phyloP scores from a whole-genome alignment of 345 rosid genomes.

The Eucalyptus virginea region DNA sequence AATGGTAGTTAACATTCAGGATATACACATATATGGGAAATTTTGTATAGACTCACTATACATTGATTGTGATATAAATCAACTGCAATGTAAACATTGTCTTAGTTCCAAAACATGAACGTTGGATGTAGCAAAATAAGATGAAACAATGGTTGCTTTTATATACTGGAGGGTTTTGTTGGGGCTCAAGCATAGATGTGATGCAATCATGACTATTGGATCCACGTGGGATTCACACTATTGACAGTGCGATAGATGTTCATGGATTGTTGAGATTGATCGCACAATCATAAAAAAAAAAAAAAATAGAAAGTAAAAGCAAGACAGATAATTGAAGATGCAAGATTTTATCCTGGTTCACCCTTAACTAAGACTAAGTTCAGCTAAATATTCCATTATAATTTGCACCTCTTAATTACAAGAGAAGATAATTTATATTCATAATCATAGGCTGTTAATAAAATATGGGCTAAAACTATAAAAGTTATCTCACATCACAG shows the following conservation, averaged over 20 bases:
- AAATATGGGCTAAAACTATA: too few relatives aligned
- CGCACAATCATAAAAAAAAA: too few relatives aligned
- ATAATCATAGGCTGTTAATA: rapidly evolving
- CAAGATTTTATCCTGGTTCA: too few relatives aligned
- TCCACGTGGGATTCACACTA: not conserved
- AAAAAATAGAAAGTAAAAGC: too few relatives aligned
- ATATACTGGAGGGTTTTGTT: too few relatives aligned
- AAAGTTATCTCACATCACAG: too few relatives aligned
- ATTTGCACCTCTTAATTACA: too few relatives aligned
- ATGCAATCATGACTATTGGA: not conserved
- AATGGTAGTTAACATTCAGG: not conserved
- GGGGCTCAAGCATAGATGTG: rapidly evolving
- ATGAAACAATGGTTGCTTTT: not conserved
- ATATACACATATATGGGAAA: not conserved
- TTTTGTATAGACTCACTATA: too few relatives aligned
- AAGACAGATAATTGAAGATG: rapidly evolving
- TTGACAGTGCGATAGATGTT: rapidly evolving
- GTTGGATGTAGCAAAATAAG: not conserved
- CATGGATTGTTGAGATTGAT: too few relatives aligned
- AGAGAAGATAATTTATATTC: too few relatives aligned
- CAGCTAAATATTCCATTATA: too few relatives aligned
- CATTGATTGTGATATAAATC: not conserved
- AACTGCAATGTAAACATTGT: not conserved
- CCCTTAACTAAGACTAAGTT: too few relatives aligned
- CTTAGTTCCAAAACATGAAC: not conserved